Conservation (phyloP, 208 protist species). For the Leptomonas seymouri region DNA sequence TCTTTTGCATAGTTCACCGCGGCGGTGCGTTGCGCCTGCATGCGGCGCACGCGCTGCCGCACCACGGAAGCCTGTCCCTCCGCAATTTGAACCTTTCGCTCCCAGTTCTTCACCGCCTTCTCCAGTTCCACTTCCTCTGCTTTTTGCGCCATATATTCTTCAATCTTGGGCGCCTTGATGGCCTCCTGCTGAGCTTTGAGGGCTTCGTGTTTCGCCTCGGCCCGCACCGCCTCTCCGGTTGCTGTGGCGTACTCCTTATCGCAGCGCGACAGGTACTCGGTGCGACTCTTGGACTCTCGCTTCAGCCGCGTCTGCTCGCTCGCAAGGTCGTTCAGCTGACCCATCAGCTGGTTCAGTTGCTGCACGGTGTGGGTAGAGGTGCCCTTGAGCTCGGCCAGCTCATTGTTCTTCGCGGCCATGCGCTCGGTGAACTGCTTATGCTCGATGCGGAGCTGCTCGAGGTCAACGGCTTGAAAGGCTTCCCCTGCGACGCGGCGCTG, state of each 20-base stretch:
- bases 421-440: conserved; percentile 96
- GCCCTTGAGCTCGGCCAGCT: conserved; percentile 94
- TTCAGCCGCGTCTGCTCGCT: conserved; percentile 83
- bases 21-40: conserved; percentile 39
- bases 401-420: conserved; percentile 94
- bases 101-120: conserved; percentile 88
- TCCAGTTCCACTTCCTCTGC: conserved; percentile 90
- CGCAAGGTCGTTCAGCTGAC: conserved; percentile 83
- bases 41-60: conserved; percentile 54
- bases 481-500: conserved; percentile 92
- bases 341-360: conserved; percentile 90
- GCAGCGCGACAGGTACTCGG: conserved; percentile 73
- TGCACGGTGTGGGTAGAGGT: conserved; percentile 95
- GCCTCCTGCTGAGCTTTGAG: conserved; percentile 87
- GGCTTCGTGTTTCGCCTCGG: conserved; percentile 68
- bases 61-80: conserved; percentile 69
- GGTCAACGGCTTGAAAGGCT: conserved; percentile 94
- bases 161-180: conserved; percentile 92
- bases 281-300: conserved; percentile 84
- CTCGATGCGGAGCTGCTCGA: conserved; percentile 96
- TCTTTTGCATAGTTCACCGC: conserved; percentile 43
- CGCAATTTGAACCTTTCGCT: conserved; percentile 93
- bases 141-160: conserved; percentile 95
- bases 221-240: conserved; percentile 61
- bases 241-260: conserved; percentile 70